Percentiles rank a stretch among this genome's conserved stretches.
phyloP scores from a whole-genome alignment of 495 filamentous ascomycete species.

The Aspergillus bertholletiae region DNA sequence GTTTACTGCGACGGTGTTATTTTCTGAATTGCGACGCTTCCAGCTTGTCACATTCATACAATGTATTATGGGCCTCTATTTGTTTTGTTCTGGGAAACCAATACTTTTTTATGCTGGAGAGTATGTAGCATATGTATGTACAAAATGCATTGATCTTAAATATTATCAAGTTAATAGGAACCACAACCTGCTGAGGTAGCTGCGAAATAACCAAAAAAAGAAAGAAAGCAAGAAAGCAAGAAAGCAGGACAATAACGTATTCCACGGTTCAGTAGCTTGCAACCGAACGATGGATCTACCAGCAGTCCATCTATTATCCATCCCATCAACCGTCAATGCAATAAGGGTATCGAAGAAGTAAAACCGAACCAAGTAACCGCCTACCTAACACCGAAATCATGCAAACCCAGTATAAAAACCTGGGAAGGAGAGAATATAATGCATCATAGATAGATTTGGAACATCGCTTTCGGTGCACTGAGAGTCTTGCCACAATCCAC shows the following conservation, averaged over 20 bases:
- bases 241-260: too few relatives aligned
- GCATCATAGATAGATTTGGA: constrained; percentile 47
- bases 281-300: background rate
- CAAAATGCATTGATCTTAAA: constrained; percentile 9
- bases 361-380: constrained; percentile 3
- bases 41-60: constrained; percentile 21
- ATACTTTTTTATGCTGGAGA: constrained; percentile 9
- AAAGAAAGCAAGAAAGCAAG: too few relatives aligned
- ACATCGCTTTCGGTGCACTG: constrained; percentile 34
- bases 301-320: background rate
- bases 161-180: background rate
- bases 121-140: constrained; percentile 24
- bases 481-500: constrained; percentile 42
- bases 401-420: background rate
- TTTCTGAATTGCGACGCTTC: constrained; percentile 15
- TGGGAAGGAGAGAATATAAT: background rate
- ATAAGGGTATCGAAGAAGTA: constrained; percentile 24
- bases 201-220: background rate
- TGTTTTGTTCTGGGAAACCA: constrained; percentile 9
- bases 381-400: constrained; percentile 14
- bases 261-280: background rate
- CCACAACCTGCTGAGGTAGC: background rate
- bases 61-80: constrained; percentile 34
- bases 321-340: constrained; percentile 11
- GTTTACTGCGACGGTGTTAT: constrained; percentile 21